Base-by-base conservation (phyloP, 2,329 filamentous ascomycete genomes). In the Aspergillus pseudotamarii region DNA sequence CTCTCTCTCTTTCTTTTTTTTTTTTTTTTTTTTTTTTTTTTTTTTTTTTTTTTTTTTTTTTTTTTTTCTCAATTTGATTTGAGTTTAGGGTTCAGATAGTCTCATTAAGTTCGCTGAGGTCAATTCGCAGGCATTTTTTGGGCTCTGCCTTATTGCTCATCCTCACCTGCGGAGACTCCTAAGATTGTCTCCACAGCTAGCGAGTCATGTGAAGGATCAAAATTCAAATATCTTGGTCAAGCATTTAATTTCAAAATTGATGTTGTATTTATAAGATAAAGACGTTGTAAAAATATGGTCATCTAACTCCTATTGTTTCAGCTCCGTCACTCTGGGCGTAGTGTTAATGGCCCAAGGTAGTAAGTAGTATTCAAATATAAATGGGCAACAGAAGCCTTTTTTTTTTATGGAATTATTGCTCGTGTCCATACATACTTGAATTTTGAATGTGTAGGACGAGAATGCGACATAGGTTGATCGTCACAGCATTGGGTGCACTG, bases 401-500 rank as follows among this genome's bases (percentile, higher is more conserved):
- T 16, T 50, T 41, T 26, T 26, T 16, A 19, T 28, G 48, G n/a
- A 51, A 30, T 51, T 51, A 51, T 32, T 16, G 46, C 46, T 50
- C 46, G 46, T 28, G 46, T 23, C 23, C 46, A 26, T 50, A 0
- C 46, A 16, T 23, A 26, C 23, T 26, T 26, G 21, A 23, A 12
- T 12, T 19, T 50, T 6, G 14, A 50, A 50, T 16, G 14, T 16
- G 48, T 51, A 4, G 48, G 48, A 51, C 26, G 14, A 51, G 48
- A 51, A 51, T 51, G 48, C 48, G 30, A 32, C 48, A 32, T 32
- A 28, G 46, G 46, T 50, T 50, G 28, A 50, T 23, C 43, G n/a
- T 21, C 21, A 11, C 41, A 43, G 41, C 41, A 43, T 50, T n/a
- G 54, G 53, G 43, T 21, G 21, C 45, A 54, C 58, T 57, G 58